phyloP scores from a whole-genome alignment of 2,329 filamentous ascomycete genomes.

The Pezicula radicicola region DNA sequence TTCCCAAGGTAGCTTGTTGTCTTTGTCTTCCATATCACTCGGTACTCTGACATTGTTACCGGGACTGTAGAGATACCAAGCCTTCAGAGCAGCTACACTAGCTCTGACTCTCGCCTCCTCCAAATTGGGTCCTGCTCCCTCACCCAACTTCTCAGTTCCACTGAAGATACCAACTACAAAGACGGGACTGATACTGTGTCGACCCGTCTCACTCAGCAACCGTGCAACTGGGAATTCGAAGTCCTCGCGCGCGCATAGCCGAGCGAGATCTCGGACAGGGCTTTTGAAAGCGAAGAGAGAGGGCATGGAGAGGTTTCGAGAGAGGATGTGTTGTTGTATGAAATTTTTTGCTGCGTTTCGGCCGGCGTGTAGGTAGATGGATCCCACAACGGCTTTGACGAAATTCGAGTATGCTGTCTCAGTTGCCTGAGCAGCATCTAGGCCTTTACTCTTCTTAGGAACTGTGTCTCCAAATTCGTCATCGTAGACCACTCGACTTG shows the following conservation, averaged over 20 bases:
- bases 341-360: constrained; percentile 77
- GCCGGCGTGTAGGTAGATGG: constrained; percentile 83
- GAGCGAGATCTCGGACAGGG: constrained; percentile 78
- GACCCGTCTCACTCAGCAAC: constrained; percentile 86
- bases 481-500: constrained; percentile 75
- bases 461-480: constrained; percentile 78
- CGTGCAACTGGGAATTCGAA: constrained; percentile 86
- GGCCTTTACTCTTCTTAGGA: constrained; percentile 19
- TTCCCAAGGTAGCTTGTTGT: constrained; percentile 40
- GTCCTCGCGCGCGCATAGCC: constrained; percentile 82
- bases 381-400: constrained; percentile 79
- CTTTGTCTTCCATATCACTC: constrained; percentile 40
- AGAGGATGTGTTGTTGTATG: constrained; percentile 79
- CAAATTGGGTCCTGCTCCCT: constrained; percentile 78
- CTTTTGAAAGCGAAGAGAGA: constrained; percentile 80
- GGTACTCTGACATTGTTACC: constrained; percentile 37
- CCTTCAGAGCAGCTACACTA: constrained; percentile 80
- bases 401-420: constrained; percentile 66
- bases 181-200: constrained; percentile 79
- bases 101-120: constrained; percentile 76
- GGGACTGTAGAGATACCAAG: constrained; percentile 96
- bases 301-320: constrained; percentile 72
- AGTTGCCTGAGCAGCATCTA: constrained; percentile 21
- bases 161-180: constrained; percentile 94
- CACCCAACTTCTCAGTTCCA: constrained; percentile 85